These are phyloP conservation scores for Xylariales sp. DNA, from an alignment of 2,329 filamentous ascomycete species.

Conservation along the genomic window DNA sequence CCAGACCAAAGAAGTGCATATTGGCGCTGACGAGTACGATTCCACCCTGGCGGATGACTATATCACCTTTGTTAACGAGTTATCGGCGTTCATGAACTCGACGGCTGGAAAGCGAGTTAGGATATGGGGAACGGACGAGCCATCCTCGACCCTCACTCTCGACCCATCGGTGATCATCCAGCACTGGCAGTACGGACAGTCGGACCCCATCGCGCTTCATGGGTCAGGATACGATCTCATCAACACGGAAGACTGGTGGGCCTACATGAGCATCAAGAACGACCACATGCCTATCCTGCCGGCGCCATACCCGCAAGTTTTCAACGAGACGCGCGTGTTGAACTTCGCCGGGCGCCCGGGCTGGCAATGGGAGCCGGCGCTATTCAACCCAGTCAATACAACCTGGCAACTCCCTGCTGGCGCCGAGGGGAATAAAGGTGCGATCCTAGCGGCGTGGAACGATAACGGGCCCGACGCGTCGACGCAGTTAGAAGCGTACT, in stretches of 20 bases:
- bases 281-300: conserved; percentile 60
- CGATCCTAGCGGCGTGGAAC: conserved; percentile 60
- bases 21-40: conserved; percentile 67
- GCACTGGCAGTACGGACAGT: conserved; percentile 62
- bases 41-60: conserved; percentile 59
- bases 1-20: conserved; percentile 64
- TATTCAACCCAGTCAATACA: conserved; percentile 57
- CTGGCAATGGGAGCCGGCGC: conserved; percentile 60
- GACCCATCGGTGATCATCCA: conserved; percentile 52
- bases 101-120: conserved; percentile 57
- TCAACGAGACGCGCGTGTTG: conserved; percentile 56
- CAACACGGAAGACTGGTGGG: conserved; percentile 64
- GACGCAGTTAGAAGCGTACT: conserved; percentile 60
- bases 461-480: conserved; percentile 61
- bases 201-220: conserved; percentile 56
- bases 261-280: conserved; percentile 66
- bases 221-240: conserved; percentile 54
- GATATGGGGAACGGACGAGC: conserved; percentile 65
- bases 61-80: conserved; percentile 63
- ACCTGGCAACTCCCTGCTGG: conserved; percentile 52
- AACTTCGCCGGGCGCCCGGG: conserved; percentile 56
- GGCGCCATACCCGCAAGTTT: conserved; percentile 59
- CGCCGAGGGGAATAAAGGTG: conserved; percentile 50
- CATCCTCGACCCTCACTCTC: conserved; percentile 52
- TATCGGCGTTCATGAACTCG: conserved; percentile 56